Evolutionary conservation across 2,329 filamentous ascomycete genomes (phyloP).

Genomic region (Xylaria sp.): DNA sequence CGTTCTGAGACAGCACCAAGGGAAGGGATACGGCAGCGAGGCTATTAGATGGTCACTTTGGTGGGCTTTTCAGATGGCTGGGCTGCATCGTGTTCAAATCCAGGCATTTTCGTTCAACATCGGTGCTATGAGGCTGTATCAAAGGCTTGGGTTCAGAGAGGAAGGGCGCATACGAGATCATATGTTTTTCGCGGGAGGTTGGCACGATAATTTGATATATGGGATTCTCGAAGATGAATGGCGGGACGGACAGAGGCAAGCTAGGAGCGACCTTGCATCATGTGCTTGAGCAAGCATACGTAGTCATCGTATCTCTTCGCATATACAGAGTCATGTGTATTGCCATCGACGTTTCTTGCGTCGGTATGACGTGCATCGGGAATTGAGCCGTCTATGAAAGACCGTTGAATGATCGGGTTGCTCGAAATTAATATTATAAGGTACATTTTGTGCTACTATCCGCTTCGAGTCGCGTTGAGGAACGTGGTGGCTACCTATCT

Average conservation of each 20-base stretch:
- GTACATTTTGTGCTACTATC: not conserved
- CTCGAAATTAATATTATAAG: not conserved
- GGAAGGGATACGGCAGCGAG: conserved; percentile 46
- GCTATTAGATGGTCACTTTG: conserved; percentile 46
- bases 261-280: conserved; percentile 21
- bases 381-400: not conserved
- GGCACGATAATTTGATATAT: conserved; percentile 43
- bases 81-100: conserved; percentile 45
- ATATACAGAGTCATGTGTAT: too few species aligned
- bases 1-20: conserved; percentile 37
- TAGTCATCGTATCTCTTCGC: not conserved
- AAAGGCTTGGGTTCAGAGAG: conserved; percentile 43
- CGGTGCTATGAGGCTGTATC: conserved; percentile 42
- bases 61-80: conserved; percentile 44
- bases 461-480: not conserved
- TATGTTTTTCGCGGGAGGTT: conserved; percentile 44
- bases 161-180: conserved; percentile 43
- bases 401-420: not conserved
- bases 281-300: not conserved
- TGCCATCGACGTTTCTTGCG: not conserved
- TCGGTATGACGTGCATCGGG: not conserved
- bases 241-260: conserved; percentile 31
- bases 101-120: conserved; percentile 42
- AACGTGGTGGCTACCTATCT: not conserved
- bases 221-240: conserved; percentile 45